Evolutionary conservation across 768 basidiomycete species (phyloP).

Genomic region (Leccinellum luteum): DNA sequence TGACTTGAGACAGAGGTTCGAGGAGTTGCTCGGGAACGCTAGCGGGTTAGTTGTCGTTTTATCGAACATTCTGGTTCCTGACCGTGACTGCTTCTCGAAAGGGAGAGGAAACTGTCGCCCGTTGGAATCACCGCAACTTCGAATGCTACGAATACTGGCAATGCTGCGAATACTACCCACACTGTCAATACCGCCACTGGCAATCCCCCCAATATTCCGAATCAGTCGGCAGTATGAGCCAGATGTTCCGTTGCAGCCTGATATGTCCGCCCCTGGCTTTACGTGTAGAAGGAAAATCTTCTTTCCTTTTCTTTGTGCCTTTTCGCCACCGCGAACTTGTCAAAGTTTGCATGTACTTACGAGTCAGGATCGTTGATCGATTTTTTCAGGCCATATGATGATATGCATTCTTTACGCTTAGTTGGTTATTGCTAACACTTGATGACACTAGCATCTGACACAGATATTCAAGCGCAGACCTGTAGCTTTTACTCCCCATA

Average conservation of each 20-base stretch:
- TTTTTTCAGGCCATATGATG: not conserved
- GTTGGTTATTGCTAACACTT: not conserved
- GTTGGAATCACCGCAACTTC: slow-evolving; percentile 8
- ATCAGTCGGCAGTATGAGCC: not conserved
- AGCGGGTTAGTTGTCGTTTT: slow-evolving; percentile 17
- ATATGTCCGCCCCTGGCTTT: not conserved
- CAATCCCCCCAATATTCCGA: not conserved
- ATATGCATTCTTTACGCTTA: not conserved
- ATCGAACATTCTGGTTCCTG: not conserved
- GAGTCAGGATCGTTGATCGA: not conserved
- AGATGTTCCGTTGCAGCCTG: not conserved
- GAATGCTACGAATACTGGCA: not conserved
- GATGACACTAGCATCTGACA: too few relatives aligned
- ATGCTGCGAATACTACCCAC: not conserved
- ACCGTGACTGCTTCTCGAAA: slow-evolving; percentile 2
- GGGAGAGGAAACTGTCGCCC: slow-evolving; percentile 20
- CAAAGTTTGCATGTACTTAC: not conserved
- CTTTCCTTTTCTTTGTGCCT: not conserved
- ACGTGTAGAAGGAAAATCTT: not conserved
- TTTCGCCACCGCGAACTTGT: not conserved
- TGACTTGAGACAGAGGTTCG: slow-evolving; percentile 23
- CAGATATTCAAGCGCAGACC: too few relatives aligned
- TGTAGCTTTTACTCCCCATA: too few relatives aligned
- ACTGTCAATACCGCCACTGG: not conserved
- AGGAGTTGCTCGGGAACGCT: slow-evolving; percentile 28